phyloP scores from a whole-genome alignment of 2,329 filamentous ascomycete genomes.

The Phialophora verrucosa region DNA sequence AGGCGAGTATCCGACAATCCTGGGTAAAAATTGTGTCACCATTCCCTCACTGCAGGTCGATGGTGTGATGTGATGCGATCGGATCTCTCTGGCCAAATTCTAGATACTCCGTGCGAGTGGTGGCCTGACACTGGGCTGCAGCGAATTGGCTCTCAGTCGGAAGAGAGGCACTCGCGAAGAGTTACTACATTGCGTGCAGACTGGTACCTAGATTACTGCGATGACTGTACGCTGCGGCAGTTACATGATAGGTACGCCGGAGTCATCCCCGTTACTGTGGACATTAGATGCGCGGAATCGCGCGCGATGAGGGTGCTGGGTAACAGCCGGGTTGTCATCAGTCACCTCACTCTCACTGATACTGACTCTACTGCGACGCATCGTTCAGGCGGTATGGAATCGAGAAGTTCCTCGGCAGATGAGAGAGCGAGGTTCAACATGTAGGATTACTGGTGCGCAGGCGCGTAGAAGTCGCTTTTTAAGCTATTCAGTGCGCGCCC shows the following conservation, averaged over 20 bases:
- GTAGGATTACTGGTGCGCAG: background rate
- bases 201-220: background rate
- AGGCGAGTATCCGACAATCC: background rate
- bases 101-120: background rate
- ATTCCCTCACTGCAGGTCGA: constrained; percentile 4
- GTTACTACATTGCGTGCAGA: constrained; percentile 2
- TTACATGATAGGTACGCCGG: background rate
- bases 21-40: background rate
- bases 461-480: background rate
- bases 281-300: constrained; percentile 3
- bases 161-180: background rate
- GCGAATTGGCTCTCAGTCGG: background rate
- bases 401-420: background rate
- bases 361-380: background rate
- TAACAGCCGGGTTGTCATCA: background rate
- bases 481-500: background rate
- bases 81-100: too few species aligned
- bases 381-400: background rate
- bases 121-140: constrained; percentile 9
- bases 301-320: constrained; percentile 1
- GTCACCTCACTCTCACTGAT: background rate
- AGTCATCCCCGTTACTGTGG: background rate
- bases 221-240: background rate
- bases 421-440: background rate
- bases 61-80: constrained; percentile 15